Evolutionary conservation across 139 green algal genomes (phyloP), one percentile per base, ranked within the genome.

Genomic region (Pleodorina starrii): DNA sequence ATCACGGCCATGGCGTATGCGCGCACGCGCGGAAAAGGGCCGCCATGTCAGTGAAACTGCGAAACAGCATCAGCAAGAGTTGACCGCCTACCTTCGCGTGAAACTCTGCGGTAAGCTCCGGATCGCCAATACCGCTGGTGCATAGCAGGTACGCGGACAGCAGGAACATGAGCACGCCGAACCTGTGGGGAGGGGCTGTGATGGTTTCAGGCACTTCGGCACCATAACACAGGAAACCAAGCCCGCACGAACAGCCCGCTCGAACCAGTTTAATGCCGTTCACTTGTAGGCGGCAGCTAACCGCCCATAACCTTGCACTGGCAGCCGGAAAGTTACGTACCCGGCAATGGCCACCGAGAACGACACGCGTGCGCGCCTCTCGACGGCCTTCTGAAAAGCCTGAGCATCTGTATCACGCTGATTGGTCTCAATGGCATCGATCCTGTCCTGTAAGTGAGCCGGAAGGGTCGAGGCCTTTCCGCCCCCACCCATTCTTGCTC

Each of bases 301-400:
- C 29, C 6, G 5, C 54, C 54, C 54, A 66, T 32, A 66, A 66
- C 54, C 23, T 42, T 38, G 17, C n/a, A 6, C 27, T 42, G 29
- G 2, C 46, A 63, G 17, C 32, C 3, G 68, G 14, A 46, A 25
- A 46, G 68, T 76, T 76, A 80, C 82, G 32, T 54, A 88, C 82
- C 82, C 82, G 19, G 82, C 82, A 27, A 88, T 88, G 35, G 60
- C 82, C 3, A 69, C 82, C 19, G 44, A 71, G 21, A 88, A 79
- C n/a, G 63, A 80, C 0, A 88, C 82, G 1, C 82, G 66, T 36
- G 82, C 82, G 5, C 82, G 44, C 32, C 82, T 16, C 32, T 88
- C 82, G 17, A 88, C 82, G 2, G 82, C 82, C 82, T 88, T 88
- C 35, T 88, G 82, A 10, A 88, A 88, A 12, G 82, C 82, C 27